Evolutionary conservation across 2,329 filamentous ascomycete genomes (phyloP).

Genomic region (Cadophora malorum): DNA sequence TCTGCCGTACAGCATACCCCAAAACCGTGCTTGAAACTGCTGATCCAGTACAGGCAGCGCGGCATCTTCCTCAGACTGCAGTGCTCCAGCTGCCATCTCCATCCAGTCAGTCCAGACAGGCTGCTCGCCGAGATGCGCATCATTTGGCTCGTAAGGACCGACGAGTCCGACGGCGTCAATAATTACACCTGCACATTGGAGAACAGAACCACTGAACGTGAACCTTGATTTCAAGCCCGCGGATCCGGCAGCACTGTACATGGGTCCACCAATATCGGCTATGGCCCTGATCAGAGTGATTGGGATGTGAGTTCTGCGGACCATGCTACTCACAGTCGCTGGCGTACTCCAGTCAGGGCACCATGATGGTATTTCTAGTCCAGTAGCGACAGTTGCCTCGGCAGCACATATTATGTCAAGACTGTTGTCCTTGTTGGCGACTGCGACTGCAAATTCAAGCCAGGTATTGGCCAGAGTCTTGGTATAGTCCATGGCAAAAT

Average conservation of each 20-base stretch:
- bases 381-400: constrained; percentile 5
- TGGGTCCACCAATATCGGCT: constrained; percentile 18
- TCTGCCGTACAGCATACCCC: constrained; percentile 4
- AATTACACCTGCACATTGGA: constrained; percentile 21
- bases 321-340: constrained; percentile 20
- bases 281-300: constrained; percentile 22
- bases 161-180: constrained; percentile 21
- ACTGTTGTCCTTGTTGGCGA: constrained; percentile 21
- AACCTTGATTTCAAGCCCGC: not conserved
- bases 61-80: constrained; percentile 5
- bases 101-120: constrained; percentile 19
- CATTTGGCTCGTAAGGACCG: not conserved
- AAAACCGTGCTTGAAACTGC: constrained; percentile 4
- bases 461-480: constrained; percentile 17
- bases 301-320: constrained; percentile 21
- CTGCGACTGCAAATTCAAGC: constrained; percentile 19
- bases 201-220: constrained; percentile 10
- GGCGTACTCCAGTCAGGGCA: constrained; percentile 27
- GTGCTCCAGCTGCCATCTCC: constrained; percentile 12
- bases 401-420: constrained; percentile 26
- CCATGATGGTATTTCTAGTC: constrained; percentile 21
- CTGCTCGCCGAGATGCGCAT: not conserved
- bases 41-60: constrained; percentile 5
- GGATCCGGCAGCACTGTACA: constrained; percentile 16
- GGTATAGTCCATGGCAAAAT: constrained; percentile 21